Evolutionary conservation across 1,284 basidiomycete species (phyloP), one percentile per base, ranked within the genome.

Genomic region (Grifola frondosa): DNA sequence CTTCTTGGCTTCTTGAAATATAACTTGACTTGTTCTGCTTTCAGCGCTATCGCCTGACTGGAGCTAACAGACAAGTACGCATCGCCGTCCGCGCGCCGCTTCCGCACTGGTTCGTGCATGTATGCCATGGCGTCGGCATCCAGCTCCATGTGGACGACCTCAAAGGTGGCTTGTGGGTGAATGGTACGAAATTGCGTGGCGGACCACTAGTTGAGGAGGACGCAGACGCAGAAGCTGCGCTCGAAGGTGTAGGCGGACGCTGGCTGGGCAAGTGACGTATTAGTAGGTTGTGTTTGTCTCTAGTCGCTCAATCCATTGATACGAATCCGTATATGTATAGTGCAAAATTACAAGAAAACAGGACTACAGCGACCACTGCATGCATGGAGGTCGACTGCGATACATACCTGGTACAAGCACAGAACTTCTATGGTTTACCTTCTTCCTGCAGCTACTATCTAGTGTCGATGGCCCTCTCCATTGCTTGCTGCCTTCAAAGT

Each of bases 71-170:
- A 52, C 74, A 68, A 13, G 64, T 77, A 48, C 68, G 66, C 19
- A 64, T 84, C 5, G 69, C 69, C 20, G 59, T 83, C 17, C 61
- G 65, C 24, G 74, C 78, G 5, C 80, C 81, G n/a, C 59, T 81
- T 33, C 80, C 80, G 1, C 40, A 46, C 8, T 75, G 81, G 48
- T 84, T 81, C 49, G 44, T 72, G 10, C 62, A 63, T 15, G 52
- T 78, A 6, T 81, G 79, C 57, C 49, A 49, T 4, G 66, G 73
- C 36, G 55, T 68, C 11, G 62, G 58, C 5, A 71, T 83, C 11
- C 52, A 60, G 3, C 31, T 77, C 12, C 54, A 64, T 29, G 46
- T 57, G 9, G 49, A 58, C 30, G 62, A 69, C 21, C 54, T 63
- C 2, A 35, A 65, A n/a, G 78, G 76, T 8, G 75, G 76, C 8